Percentiles rank a stretch among this genome's conserved stretches.
Evolutionary conservation across 2,329 filamentous ascomycete genomes (phyloP).

Genomic region (Nigrospora oryzae): DNA sequence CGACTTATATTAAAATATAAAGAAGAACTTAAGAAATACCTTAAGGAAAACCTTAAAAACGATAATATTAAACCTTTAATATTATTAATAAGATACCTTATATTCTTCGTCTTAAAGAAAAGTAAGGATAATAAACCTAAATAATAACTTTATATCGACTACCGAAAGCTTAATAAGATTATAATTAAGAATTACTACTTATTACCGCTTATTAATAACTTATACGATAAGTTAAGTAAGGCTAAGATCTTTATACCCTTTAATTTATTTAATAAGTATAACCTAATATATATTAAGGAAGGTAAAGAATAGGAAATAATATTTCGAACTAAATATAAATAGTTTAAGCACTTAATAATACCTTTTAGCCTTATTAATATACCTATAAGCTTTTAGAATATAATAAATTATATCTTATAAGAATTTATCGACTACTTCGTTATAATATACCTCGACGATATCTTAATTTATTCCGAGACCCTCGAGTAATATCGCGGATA

Average conservation of each 20-base stretch:
- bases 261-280: conserved; percentile 5
- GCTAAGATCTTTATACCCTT: conserved; percentile 6
- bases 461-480: conserved; percentile 16
- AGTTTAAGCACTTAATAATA: conserved; percentile 19
- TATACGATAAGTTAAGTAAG: conserved; percentile 8
- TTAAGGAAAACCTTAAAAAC: background rate
- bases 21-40: conserved; percentile 1
- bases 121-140: background rate
- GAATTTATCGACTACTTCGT: background rate
- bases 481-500: conserved; percentile 14
- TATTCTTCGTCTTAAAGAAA: conserved; percentile 11
- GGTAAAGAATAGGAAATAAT: conserved; percentile 15
- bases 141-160: conserved; percentile 14
- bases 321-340: conserved; percentile 13
- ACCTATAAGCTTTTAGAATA: conserved; percentile 5
- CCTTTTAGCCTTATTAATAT: conserved; percentile 13
- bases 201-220: conserved; percentile 12
- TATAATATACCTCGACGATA: conserved; percentile 11
- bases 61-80: conserved; percentile 1
- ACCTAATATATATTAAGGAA: conserved; percentile 8
- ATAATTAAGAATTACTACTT: conserved; percentile 14
- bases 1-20: background rate
- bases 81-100: background rate
- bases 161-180: conserved; percentile 13
- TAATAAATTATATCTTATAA: conserved; percentile 7